A percentile compares a stretch with the other conserved stretches of the same genome.
Conservation (phyloP, 2,329 filamentous ascomycete species). For the Epichloe amarillans region DNA sequence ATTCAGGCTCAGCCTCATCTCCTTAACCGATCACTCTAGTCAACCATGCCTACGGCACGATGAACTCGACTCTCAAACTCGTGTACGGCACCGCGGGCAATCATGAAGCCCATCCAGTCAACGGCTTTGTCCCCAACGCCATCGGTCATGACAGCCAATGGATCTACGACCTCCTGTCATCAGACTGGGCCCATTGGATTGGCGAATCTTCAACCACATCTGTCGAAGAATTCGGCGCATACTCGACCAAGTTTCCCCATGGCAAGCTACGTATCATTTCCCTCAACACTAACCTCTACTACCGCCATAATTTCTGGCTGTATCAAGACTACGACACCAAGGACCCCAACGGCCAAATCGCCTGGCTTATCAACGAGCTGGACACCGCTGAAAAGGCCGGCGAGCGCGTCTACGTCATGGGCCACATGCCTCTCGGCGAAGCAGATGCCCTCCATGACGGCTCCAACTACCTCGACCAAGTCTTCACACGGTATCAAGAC, state of each 20-base stretch:
- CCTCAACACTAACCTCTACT: slow-evolving; percentile 46
- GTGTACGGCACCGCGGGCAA: slow-evolving; percentile 43
- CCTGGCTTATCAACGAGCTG: slow-evolving; percentile 40
- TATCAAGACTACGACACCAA: slow-evolving; percentile 32
- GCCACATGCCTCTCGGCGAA: slow-evolving; percentile 41
- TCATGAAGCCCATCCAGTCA: slow-evolving; percentile 39
- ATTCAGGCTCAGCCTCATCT: slow-evolving; percentile 15
- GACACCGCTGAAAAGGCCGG: slow-evolving; percentile 35
- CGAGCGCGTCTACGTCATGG: slow-evolving; percentile 43
- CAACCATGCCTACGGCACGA: slow-evolving; percentile 31
- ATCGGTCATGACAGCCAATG: slow-evolving; percentile 30
- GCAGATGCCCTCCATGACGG: slow-evolving; percentile 37
- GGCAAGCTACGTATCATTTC: slow-evolving; percentile 43
- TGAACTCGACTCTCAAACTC: slow-evolving; percentile 26
- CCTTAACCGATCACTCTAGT: slow-evolving; percentile 15
- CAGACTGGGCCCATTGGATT: slow-evolving; percentile 34
- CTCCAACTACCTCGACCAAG: slow-evolving; percentile 38
- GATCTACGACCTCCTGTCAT: slow-evolving; percentile 36
- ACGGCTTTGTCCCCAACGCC: slow-evolving; percentile 31
- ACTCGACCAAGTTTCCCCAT: slow-evolving; percentile 29
- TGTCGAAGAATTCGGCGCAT: slow-evolving; percentile 30
- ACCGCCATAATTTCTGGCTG: slow-evolving; percentile 41
- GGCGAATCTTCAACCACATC: slow-evolving; percentile 18
- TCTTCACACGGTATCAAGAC: slow-evolving; percentile 37
- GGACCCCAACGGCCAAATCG: slow-evolving; percentile 37